These are phyloP conservation scores for Mucuna pruriens DNA, from an alignment of 306 rosid species.

Conservation along the genomic window DNA sequence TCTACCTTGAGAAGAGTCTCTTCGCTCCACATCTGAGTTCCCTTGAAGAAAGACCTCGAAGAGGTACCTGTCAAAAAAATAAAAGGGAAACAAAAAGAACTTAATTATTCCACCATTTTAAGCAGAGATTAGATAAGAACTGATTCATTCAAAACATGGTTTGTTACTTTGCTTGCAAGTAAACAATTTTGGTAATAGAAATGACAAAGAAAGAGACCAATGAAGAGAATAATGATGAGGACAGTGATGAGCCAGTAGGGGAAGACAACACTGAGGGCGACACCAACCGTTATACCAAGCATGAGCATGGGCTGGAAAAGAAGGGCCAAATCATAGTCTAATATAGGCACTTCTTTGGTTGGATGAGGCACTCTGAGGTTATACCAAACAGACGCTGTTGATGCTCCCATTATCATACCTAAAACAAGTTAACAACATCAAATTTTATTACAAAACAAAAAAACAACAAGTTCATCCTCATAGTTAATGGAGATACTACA, in stretches of 20 bases:
- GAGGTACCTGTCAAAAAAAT: slow-evolving; percentile 69
- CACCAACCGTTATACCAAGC: slow-evolving; percentile 95
- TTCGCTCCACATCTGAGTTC: slow-evolving; percentile 87
- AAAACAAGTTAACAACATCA: not conserved
- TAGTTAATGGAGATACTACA: too few species aligned
- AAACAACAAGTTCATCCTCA: too few species aligned
- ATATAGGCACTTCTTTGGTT: slow-evolving; percentile 80
- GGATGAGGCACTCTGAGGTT: slow-evolving; percentile 90
- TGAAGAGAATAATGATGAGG: slow-evolving; percentile 85
- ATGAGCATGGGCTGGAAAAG: slow-evolving; percentile 92
- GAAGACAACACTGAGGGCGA: slow-evolving; percentile 84
- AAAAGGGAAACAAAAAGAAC: too few species aligned
- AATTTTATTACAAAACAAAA: not conserved
- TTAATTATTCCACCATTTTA: not conserved
- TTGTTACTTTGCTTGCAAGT: not conserved
- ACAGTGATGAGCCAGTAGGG: slow-evolving; percentile 97
- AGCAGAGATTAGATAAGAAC: not conserved
- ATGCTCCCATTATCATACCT: slow-evolving; percentile 99
- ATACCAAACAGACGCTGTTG: slow-evolving; percentile 86
- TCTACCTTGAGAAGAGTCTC: slow-evolving; percentile 71
- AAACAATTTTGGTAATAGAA: not conserved
- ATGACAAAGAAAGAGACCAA: slow-evolving; percentile 50
- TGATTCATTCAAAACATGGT: not conserved
- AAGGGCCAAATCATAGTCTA: slow-evolving; percentile 85
- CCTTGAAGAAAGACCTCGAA: slow-evolving; percentile 78